Percentiles rank a stretch among this genome's conserved stretches.
Evolutionary conservation across 1,284 basidiomycete genomes (phyloP).

Genomic region (Cryptococcus sp.): DNA sequence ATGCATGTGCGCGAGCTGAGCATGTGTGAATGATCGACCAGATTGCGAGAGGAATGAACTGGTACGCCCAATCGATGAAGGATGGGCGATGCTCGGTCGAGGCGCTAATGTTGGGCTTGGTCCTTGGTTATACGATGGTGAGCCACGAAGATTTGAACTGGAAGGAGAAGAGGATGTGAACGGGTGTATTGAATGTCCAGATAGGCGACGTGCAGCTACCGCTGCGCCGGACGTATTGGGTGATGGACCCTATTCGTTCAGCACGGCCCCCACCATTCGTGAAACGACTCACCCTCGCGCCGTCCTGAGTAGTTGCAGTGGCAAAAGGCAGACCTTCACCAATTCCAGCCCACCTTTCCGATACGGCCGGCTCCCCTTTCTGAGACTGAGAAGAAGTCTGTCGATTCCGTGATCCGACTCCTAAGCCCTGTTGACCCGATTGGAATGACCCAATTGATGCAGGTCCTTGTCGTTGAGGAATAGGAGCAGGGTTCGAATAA

Average conservation of each 20-base stretch:
- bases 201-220: conserved; percentile 36
- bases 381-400: not conserved
- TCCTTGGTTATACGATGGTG: conserved; percentile 12
- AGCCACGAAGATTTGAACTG: conserved; percentile 32
- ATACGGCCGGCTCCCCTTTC: conserved; percentile 12
- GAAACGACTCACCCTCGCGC: conserved; percentile 8
- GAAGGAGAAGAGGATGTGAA: conserved; percentile 40
- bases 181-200: conserved; percentile 42
- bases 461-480: conserved; percentile 15
- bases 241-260: conserved; percentile 9
- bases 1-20: conserved; percentile 40
- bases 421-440: conserved; percentile 6
- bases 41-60: conserved; percentile 46
- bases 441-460: conserved; percentile 23
- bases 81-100: conserved; percentile 11
- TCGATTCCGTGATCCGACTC: not conserved
- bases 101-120: conserved; percentile 7
- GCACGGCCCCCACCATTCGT: too few relatives aligned
- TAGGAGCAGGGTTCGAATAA: conserved; percentile 7
- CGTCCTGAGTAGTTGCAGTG: conserved; percentile 5
- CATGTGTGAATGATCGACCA: conserved; percentile 45
- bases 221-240: conserved; percentile 16
- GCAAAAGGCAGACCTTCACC: conserved; percentile 44
- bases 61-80: conserved; percentile 35
- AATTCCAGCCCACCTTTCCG: conserved; percentile 35